These are phyloP conservation scores for Ceratobasidium sp. DNA, from an alignment of 1,284 basidiomycete species.

Conservation along the genomic window DNA sequence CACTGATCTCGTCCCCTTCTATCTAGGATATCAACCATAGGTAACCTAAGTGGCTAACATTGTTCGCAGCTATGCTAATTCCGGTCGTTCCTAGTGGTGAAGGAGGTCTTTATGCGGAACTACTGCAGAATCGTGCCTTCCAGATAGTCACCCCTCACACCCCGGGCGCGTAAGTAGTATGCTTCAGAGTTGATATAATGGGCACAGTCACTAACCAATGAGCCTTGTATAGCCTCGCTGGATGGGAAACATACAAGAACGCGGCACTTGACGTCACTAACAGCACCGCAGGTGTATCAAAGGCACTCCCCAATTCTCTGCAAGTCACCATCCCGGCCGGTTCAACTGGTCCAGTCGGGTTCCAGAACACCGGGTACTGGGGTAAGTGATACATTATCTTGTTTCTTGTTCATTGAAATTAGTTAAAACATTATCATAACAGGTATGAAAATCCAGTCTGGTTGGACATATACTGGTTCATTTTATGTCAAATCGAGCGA, in stretches of 20 bases:
- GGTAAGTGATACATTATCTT: too few species aligned
- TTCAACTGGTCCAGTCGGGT: constrained; percentile 22
- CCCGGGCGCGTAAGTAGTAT: constrained; percentile 33
- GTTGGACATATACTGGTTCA: constrained; percentile 73
- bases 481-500: constrained; percentile 69
- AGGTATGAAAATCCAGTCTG: constrained; percentile 71
- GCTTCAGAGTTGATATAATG: too few species aligned
- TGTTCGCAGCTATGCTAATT: neutral
- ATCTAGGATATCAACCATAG: constrained; percentile 49
- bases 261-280: constrained; percentile 34
- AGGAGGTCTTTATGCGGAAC: constrained; percentile 50
- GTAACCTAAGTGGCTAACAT: neutral
- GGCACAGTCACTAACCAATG: too few species aligned
- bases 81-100: constrained; percentile 46
- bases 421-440: too few species aligned
- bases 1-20: neutral
- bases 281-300: constrained; percentile 21
- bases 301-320: constrained; percentile 43
- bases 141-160: constrained; percentile 40
- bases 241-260: constrained; percentile 29
- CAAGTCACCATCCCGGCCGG: constrained; percentile 35
- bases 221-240: constrained; percentile 14
- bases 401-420: too few species aligned
- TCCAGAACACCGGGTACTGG: constrained; percentile 50
- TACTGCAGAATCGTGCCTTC: constrained; percentile 46